Evolutionary conservation across 306 rosid genomes (phyloP), one percentile per base, ranked within the genome.

Genomic region (Alnus rubra): DNA sequence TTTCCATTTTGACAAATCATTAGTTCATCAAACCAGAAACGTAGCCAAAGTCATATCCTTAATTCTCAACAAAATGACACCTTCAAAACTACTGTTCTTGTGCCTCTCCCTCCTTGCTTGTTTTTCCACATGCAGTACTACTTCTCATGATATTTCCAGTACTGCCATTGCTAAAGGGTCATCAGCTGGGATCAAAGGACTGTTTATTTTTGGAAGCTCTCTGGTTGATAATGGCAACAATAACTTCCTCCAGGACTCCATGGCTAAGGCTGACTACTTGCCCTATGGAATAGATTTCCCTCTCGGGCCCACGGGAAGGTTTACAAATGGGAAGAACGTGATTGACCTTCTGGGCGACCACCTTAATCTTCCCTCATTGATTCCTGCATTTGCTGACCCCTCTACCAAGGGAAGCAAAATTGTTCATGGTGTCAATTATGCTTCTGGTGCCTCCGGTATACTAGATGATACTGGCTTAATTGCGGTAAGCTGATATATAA

Each of bases 171-270:
- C 7, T 37, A 7, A 51, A 67, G 51, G 53, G 33, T 23, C 28
- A 23, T 23, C 28, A 18, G 58, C 49, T 28, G 47, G 62, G 69
- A 79, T 69, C 31, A 77, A 80, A 51, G 90, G 90, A 1, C 77
- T 87, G 88, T 84, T 87, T 72, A 86, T 87, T 71, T 87, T 87
- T 59, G 90, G 90, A 76, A 84, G 88, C 77, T 87, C 90, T 69
- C 62, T 84, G 73, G 87, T 87, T 33, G 90, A 87, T 76, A 87
- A 82, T 80, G 90, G 90, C 18, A 87, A 87, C 83, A 87, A 87
- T 55, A 87, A 87, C 77, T 84, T 77, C 71, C 44, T 87, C 35
- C 78, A 55, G 39, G 59, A 75, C 55, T 79, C 88, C 4, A 44
- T 55, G 54, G 90, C 90, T 23, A 80, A 78, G 56, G 90, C 88